Evolutionary conservation across 768 basidiomycete genomes (phyloP).

Genomic region (Boletus pseudo-olivaceus): DNA sequence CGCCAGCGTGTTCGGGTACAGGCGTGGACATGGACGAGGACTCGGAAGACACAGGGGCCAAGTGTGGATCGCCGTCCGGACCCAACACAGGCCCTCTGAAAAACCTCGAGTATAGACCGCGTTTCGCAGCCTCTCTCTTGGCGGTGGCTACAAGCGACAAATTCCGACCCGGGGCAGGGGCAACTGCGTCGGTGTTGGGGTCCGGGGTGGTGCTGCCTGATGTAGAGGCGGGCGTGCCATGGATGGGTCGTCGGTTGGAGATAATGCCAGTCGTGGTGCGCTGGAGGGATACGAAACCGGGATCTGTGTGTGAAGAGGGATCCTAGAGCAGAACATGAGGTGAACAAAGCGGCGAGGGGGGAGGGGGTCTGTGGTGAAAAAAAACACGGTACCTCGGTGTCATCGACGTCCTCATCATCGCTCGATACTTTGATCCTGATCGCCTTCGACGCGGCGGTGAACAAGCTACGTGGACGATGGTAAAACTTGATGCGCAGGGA

Average conservation of each 20-base stretch:
- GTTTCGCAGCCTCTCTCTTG: constrained; percentile 75
- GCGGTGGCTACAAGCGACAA: constrained; percentile 58
- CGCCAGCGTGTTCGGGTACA: neutral
- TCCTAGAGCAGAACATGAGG: constrained; percentile 8
- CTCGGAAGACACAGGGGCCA: neutral
- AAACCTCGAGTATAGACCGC: constrained; percentile 75
- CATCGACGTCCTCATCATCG: constrained; percentile 47
- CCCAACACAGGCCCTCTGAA: constrained; percentile 72
- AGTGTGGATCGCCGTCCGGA: constrained; percentile 32
- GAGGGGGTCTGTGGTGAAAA: neutral
- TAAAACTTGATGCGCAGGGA: neutral
- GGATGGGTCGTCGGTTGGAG: constrained; percentile 61
- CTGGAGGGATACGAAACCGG: constrained; percentile 33
- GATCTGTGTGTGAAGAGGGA: constrained; percentile 9
- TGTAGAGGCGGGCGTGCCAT: constrained; percentile 45
- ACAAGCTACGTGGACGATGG: constrained; percentile 41
- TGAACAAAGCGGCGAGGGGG: neutral
- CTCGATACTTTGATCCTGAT: constrained; percentile 68
- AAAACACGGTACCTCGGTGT: constrained; percentile 5
- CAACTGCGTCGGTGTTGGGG: constrained; percentile 1
- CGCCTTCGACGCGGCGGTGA: constrained; percentile 75
- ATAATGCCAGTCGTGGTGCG: constrained; percentile 75
- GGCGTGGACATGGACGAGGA: neutral
- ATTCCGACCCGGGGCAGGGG: constrained; percentile 14
- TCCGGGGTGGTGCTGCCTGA: constrained; percentile 45